Conservation (phyloP, 2,329 filamentous ascomycete genomes). For the Aplosporella prunicola region DNA sequence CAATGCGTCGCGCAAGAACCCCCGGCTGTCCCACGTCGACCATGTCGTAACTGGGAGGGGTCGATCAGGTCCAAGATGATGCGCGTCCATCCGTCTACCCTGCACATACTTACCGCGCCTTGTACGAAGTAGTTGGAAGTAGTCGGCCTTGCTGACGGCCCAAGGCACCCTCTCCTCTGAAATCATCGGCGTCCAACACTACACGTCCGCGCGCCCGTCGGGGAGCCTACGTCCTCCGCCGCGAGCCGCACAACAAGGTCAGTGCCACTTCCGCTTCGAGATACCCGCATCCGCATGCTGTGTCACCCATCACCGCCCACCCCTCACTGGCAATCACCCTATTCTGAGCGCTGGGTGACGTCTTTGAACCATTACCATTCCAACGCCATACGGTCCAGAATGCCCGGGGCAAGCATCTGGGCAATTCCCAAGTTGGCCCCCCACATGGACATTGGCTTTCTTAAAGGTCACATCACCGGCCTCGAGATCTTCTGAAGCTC, state of each 20-base stretch:
- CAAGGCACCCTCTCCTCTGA: conserved; percentile 37
- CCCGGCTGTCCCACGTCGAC: conserved; percentile 1
- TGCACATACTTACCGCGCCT: too few relatives aligned
- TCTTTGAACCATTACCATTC: conserved; percentile 53
- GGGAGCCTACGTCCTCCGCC: conserved; percentile 29
- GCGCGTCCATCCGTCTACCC: too few relatives aligned
- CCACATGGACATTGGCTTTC: conserved; percentile 48
- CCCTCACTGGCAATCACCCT: neutral
- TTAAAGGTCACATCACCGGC: conserved; percentile 61
- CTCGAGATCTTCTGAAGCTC: conserved; percentile 54
- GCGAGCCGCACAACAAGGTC: conserved; percentile 55
- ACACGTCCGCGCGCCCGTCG: conserved; percentile 26
- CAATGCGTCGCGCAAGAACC: conserved; percentile 7
- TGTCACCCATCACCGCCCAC: too few relatives aligned
- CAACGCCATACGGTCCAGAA: conserved; percentile 74
- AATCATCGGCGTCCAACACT: conserved; percentile 47
- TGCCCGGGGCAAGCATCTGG: conserved; percentile 64
- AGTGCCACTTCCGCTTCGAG: neutral
- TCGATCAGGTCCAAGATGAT: too few relatives aligned
- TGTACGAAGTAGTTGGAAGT: neutral
- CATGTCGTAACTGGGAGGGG: neutral
- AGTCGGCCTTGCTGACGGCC: neutral
- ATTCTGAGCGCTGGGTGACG: too few relatives aligned
- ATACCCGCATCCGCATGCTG: neutral
- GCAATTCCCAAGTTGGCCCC: conserved; percentile 65